Evolutionary conservation across 129 eudicot species (phyloP).

Genomic region (Chrysanthemum makinoi): DNA sequence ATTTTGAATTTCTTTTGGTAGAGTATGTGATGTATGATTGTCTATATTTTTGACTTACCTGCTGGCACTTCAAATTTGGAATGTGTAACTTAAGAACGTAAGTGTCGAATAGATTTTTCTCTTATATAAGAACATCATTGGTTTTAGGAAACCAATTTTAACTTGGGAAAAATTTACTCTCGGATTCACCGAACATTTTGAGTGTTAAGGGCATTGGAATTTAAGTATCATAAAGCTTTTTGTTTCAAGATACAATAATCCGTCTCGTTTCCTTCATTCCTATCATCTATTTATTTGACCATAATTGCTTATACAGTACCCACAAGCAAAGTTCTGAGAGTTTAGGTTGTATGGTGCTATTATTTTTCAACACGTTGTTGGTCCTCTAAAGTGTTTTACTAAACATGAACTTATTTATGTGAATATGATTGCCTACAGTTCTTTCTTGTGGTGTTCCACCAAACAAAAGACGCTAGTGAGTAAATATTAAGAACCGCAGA

Average conservation of each 20-base stretch:
- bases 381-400: too few relatives aligned
- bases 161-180: neutral
- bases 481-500: too few relatives aligned
- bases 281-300: too few relatives aligned
- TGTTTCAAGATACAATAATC: neutral
- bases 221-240: neutral
- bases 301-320: too few relatives aligned
- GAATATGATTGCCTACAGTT: too few relatives aligned
- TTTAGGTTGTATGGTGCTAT: too few relatives aligned
- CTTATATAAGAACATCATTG: constrained; percentile 28
- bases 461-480: too few relatives aligned
- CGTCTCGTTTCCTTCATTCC: too few relatives aligned
- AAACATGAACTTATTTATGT: too few relatives aligned
- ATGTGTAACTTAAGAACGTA: constrained; percentile 25
- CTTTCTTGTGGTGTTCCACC: too few relatives aligned
- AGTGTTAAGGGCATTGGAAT: neutral
- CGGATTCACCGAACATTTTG: neutral
- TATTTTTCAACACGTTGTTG: too few relatives aligned
- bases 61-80: neutral
- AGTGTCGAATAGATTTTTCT: constrained; percentile 15
- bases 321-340: too few relatives aligned
- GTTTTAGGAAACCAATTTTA: neutral
- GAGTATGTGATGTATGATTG: constrained; percentile 25
- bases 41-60: constrained; percentile 28
- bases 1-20: constrained; percentile 6